These are phyloP conservation scores for Thalia dealbata DNA, from an alignment of 176 grass and related monocot species.

Conservation along the genomic window DNA sequence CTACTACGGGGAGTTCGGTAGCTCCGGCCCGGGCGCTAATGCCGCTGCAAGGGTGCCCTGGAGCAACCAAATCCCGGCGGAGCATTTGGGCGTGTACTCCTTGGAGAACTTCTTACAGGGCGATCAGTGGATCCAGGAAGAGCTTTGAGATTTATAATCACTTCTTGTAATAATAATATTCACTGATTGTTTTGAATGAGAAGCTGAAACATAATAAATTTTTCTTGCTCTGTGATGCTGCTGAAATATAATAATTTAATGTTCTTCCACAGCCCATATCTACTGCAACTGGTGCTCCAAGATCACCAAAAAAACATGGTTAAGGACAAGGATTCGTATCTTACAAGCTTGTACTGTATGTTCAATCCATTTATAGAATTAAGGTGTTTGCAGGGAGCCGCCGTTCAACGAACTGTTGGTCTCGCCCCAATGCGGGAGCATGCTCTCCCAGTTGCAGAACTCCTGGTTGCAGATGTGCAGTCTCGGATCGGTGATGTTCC, in stretches of 20 bases:
- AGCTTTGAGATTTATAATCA: too few species aligned
- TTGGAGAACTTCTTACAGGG: conserved; percentile 83
- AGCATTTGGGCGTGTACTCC: conserved; percentile 61
- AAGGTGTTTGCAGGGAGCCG: neutral
- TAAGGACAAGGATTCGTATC: too few species aligned
- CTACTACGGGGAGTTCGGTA: conserved; percentile 73
- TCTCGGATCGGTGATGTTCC: conserved; percentile 6
- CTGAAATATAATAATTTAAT: too few species aligned
- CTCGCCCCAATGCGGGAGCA: conserved; percentile 6
- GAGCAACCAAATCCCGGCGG: conserved; percentile 66
- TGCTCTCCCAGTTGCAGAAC: conserved; percentile 11
- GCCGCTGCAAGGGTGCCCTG: conserved; percentile 36
- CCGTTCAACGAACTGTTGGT: neutral
- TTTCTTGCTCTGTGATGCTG: too few species aligned
- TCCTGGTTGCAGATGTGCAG: neutral
- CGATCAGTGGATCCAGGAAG: conserved; percentile 45
- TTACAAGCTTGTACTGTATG: too few species aligned
- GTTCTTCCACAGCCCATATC: too few species aligned
- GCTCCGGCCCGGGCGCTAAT: conserved; percentile 43
- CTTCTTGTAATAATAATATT: too few species aligned
- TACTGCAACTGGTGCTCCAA: too few species aligned
- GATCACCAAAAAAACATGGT: too few species aligned
- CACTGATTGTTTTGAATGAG: too few species aligned
- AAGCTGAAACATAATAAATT: too few species aligned
- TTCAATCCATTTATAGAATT: too few species aligned